Percentiles rank a stretch among this genome's conserved stretches.
phyloP scores from a whole-genome alignment of 2,329 filamentous ascomycete species.

The Aspergillus ibericus region DNA sequence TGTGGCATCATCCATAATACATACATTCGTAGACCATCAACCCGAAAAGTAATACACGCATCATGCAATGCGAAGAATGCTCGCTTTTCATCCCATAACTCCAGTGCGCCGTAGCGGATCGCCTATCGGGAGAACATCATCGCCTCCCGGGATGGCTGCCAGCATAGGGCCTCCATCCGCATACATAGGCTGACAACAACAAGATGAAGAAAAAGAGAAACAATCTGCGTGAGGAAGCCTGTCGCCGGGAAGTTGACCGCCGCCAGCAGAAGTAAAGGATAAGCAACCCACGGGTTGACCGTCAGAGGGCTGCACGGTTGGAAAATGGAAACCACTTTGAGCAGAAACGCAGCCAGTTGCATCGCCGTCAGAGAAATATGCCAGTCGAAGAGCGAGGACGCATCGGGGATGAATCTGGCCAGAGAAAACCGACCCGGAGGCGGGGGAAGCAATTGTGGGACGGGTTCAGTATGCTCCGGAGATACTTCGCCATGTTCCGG shows the following conservation, averaged over 20 bases:
- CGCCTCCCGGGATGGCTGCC: not conserved
- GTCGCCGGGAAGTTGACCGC: constrained; percentile 58
- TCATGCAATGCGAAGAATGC: not conserved
- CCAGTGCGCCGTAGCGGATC: not conserved
- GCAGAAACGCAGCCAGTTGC: constrained; percentile 64
- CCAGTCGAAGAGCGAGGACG: constrained; percentile 27
- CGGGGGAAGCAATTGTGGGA: constrained; percentile 45
- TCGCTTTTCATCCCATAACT: not conserved
- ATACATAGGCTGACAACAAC: constrained; percentile 44
- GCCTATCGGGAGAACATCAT: not conserved
- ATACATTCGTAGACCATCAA: not conserved
- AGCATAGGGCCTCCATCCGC: constrained; percentile 26
- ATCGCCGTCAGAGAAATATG: constrained; percentile 40
- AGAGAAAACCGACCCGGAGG: constrained; percentile 35
- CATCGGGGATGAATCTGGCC: constrained; percentile 18
- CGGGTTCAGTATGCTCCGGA: constrained; percentile 18
- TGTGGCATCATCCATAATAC: not conserved
- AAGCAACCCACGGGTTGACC: constrained; percentile 63
- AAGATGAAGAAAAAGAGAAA: constrained; percentile 51
- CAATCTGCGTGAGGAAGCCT: constrained; percentile 38
- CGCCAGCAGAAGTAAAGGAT: constrained; percentile 68
- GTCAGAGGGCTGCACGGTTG: constrained; percentile 72
- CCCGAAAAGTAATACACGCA: not conserved
- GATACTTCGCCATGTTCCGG: constrained; percentile 15
- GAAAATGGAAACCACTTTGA: constrained; percentile 66